Conservation (phyloP, 768 basidiomycete species). For the Phlebiopsis flavidoalba region DNA sequence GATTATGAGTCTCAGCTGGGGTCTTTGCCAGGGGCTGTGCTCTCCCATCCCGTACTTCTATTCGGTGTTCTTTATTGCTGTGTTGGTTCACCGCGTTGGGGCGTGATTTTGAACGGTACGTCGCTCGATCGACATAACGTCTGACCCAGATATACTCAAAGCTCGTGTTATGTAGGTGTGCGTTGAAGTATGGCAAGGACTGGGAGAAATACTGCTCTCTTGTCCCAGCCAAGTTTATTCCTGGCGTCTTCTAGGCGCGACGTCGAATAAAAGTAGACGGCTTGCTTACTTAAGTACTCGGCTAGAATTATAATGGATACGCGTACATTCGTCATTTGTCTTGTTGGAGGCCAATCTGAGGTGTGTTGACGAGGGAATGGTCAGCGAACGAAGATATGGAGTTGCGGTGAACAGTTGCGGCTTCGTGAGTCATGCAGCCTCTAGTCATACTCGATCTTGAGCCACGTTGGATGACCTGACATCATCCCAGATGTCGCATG, state of each 20-base stretch:
- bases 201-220: slow-evolving; percentile 88
- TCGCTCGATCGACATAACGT: neutral
- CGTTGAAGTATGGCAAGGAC: slow-evolving; percentile 89
- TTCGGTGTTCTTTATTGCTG: slow-evolving; percentile 91
- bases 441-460: too few species aligned
- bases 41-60: slow-evolving; percentile 95
- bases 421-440: too few species aligned
- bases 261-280: neutral
- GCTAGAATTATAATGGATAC: neutral
- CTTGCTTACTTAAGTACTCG: neutral
- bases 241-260: slow-evolving; percentile 62
- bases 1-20: slow-evolving; percentile 83
- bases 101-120: slow-evolving; percentile 89
- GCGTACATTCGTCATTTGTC: too few species aligned
- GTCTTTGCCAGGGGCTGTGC: slow-evolving; percentile 66
- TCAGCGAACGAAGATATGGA: too few species aligned
- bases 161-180: too few species aligned
- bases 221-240: slow-evolving; percentile 90
- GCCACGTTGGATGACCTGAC: too few species aligned
- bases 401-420: too few species aligned
- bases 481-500: too few species aligned
- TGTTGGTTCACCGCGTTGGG: slow-evolving; percentile 87
- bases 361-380: too few species aligned
- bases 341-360: too few species aligned
- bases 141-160: too few species aligned